Evolutionary conservation across 2,329 filamentous ascomycete species (phyloP), one percentile per base, ranked within the genome.

Genomic region (Cercospora janseana): DNA sequence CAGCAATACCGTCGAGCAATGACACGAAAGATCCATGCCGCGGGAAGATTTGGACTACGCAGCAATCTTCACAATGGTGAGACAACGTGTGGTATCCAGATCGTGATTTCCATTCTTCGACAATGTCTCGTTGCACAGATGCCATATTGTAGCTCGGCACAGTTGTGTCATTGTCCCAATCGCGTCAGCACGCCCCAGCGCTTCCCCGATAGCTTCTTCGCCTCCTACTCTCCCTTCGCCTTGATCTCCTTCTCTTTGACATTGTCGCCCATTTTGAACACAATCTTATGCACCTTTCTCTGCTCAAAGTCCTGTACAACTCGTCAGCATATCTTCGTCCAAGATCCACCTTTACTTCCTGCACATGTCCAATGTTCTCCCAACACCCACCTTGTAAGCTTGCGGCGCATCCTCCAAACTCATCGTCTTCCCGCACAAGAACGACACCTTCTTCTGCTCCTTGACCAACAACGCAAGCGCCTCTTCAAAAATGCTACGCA

Each of bases 361-460:
- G n/a, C 31, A 34, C 31, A 5, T n/a, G 13, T 34, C 31, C 15
- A 8, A 13, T 35, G 26, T 5, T 9, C 10, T 1, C 12, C 6
- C 16, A 32, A 7, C 18, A 27, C 41, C 32, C 41, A 44, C 41
- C 41, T 75, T 72, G 52, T 79, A 79, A 4, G 74, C 76, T 63
- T 77, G 74, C 41, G 76, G 69, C 6, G 75, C 76, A 42, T 77
- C 66, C 31, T 72, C 71, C 57, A 79, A 55, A 20, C 70, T 67
- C 74, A 78, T 77, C 27, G 77, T 71, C 66, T 76, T 76, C 41
- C 77, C 75, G n/a, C 73, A 72, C 69, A 79, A 72, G 61, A 79
- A 79, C 7, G 71, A 72, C 6, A 77, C 67, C 63, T 75, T 69
- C 59, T 76, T 70, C 62, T 77, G 75, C 59, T 76, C 74, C 60